Conservation (phyloP, 441 rosid species). For the Populus tomentosa region DNA sequence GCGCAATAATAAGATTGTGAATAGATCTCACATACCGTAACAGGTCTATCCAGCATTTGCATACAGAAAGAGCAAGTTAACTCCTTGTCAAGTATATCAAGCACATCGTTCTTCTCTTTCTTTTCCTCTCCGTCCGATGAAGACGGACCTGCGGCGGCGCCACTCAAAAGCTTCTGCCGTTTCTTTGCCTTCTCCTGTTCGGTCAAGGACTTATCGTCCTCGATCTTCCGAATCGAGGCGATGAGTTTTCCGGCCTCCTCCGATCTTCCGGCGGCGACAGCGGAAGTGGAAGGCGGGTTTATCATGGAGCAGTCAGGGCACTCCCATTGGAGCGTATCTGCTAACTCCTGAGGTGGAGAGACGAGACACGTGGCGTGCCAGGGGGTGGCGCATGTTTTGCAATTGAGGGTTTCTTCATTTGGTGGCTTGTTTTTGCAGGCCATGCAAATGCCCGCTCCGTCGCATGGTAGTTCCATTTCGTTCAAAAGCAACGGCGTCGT, state of each 20-base stretch:
- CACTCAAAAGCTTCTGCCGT: slow-evolving; percentile 52
- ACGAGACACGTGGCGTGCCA: slow-evolving; percentile 60
- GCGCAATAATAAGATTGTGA: neutral
- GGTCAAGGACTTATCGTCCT: slow-evolving; percentile 42
- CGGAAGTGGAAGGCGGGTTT: slow-evolving; percentile 8
- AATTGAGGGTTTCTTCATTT: slow-evolving; percentile 39
- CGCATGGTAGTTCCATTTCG: slow-evolving; percentile 54
- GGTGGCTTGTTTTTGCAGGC: slow-evolving; percentile 42
- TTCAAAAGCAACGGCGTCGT: slow-evolving; percentile 36
- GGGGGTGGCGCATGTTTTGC: slow-evolving; percentile 52
- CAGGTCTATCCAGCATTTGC: slow-evolving; percentile 59
- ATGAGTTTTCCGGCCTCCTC: slow-evolving; percentile 28
- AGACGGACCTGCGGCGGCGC: slow-evolving; percentile 14
- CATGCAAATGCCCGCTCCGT: slow-evolving; percentile 63
- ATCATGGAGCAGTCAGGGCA: slow-evolving; percentile 64
- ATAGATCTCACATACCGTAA: slow-evolving; percentile 37
- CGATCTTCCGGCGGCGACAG: slow-evolving; percentile 8
- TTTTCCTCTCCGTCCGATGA: slow-evolving; percentile 9
- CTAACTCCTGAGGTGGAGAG: slow-evolving; percentile 35
- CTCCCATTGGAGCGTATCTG: slow-evolving; percentile 38
- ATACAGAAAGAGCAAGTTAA: slow-evolving; percentile 52
- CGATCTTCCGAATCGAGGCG: slow-evolving; percentile 50
- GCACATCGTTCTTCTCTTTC: slow-evolving; percentile 22
- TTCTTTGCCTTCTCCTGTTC: slow-evolving; percentile 55
- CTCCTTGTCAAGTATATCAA: slow-evolving; percentile 34